These are phyloP conservation scores for Kernera saxatilis DNA, from an alignment of 345 rosid genomes.

Conservation along the genomic window DNA sequence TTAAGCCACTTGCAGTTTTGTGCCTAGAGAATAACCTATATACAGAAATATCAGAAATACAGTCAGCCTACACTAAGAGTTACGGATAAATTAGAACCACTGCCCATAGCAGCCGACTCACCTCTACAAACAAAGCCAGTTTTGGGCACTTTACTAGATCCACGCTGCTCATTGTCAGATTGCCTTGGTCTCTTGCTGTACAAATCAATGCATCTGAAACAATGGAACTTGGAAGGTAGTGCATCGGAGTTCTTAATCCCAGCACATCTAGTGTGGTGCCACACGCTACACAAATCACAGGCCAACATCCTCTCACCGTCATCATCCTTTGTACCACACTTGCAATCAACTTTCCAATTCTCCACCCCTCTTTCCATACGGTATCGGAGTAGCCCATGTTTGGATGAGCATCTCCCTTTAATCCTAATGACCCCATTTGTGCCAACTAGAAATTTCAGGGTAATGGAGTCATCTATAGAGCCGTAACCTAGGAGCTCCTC, in stretches of 20 bases:
- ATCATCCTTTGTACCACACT: conserved; percentile 65
- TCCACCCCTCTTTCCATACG: conserved; percentile 65
- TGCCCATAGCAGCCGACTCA: conserved; percentile 25
- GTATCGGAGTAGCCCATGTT: conserved; percentile 43
- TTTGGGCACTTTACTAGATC: conserved; percentile 18
- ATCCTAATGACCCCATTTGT: conserved; percentile 35
- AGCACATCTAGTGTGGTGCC: conserved; percentile 74
- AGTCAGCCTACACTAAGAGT: conserved; percentile 32
- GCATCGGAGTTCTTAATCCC: conserved; percentile 49
- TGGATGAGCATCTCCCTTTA: conserved; percentile 46
- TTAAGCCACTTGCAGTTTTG: conserved; percentile 4
- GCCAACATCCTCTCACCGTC: conserved; percentile 78
- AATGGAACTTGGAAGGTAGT: conserved; percentile 42
- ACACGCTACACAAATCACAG: conserved; percentile 60
- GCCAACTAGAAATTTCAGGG: conserved; percentile 47
- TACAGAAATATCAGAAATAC: conserved; percentile 12
- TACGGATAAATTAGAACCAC: conserved; percentile 26
- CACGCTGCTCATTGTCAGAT: conserved; percentile 24
- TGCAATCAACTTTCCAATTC: conserved; percentile 63
- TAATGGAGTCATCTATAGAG: conserved; percentile 39
- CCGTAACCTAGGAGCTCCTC: conserved; percentile 49
- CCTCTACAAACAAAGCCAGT: conserved; percentile 36
- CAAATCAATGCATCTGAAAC: conserved; percentile 35
- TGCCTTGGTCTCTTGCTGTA: conserved; percentile 21
- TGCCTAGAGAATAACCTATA: conserved; percentile 1